Conservation (phyloP, 2,329 filamentous ascomycete genomes). For the Colletotrichum zoysiae region DNA sequence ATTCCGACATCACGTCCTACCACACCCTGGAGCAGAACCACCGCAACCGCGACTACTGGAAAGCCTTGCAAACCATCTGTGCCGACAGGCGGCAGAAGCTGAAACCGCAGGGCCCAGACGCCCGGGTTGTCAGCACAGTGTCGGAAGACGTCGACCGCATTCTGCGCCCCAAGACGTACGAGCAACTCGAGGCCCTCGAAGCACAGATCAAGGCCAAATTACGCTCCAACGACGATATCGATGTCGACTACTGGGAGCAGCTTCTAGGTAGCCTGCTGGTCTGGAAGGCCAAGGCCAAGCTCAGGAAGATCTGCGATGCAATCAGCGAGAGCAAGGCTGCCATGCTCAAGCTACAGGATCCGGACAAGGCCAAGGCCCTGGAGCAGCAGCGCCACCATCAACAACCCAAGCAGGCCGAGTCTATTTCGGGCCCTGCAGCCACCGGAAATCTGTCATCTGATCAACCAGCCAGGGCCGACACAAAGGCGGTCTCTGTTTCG, state of each 20-base stretch:
- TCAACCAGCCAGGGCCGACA: constrained; percentile 46
- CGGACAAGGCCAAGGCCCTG: constrained; percentile 69
- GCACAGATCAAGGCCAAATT: constrained; percentile 89
- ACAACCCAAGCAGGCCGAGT: constrained; percentile 48
- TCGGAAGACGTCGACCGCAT: constrained; percentile 90
- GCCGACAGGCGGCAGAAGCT: constrained; percentile 78
- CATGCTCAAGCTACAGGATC: constrained; percentile 74
- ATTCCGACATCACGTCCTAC: constrained; percentile 86
- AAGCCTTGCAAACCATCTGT: constrained; percentile 87
- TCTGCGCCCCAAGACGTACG: constrained; percentile 84
- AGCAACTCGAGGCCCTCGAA: constrained; percentile 89
- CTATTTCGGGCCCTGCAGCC: constrained; percentile 48
- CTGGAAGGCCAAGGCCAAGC: constrained; percentile 91
- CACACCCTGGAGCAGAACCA: constrained; percentile 82
- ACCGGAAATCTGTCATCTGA: constrained; percentile 38
- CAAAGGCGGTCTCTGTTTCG: constrained; percentile 35
- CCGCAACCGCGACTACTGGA: constrained; percentile 91
- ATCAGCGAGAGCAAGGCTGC: constrained; percentile 74
- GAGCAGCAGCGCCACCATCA: constrained; percentile 16
- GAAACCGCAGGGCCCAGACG: constrained; percentile 71
- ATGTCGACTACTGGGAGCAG: constrained; percentile 98
- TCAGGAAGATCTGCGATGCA: constrained; percentile 81
- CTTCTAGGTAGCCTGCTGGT: constrained; percentile 85
- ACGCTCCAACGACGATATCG: constrained; percentile 89
- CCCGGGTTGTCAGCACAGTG: constrained; percentile 84